Evolutionary conservation across 768 basidiomycete genomes (phyloP).

Genomic region (Kwoniella europaea): DNA sequence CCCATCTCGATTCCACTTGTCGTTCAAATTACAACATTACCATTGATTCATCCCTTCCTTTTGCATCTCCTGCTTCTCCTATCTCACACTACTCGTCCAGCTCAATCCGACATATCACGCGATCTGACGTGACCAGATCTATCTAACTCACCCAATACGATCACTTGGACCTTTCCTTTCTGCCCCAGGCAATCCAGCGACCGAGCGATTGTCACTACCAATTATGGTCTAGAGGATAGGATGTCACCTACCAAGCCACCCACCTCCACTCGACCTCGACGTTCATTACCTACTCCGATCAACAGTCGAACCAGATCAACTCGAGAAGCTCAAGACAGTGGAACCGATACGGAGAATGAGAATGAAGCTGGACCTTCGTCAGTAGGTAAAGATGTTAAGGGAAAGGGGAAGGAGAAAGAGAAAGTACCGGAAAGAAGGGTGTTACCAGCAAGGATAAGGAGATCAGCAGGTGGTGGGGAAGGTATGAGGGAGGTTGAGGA

Average conservation of each 20-base stretch:
- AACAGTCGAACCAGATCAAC: background rate
- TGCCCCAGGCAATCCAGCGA: background rate
- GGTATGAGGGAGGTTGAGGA: conserved; percentile 78
- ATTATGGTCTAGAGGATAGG: background rate
- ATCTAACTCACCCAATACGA: background rate
- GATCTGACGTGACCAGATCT: background rate
- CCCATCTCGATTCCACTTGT: too few species aligned
- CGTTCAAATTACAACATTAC: too few species aligned
- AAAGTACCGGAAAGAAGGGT: conserved; percentile 66
- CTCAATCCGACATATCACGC: background rate
- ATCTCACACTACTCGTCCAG: background rate
- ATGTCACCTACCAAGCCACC: conserved; percentile 6
- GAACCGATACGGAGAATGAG: background rate
- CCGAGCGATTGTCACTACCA: background rate
- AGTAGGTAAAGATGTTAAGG: conserved; percentile 1
- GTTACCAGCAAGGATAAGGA: conserved; percentile 76
- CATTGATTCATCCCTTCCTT: too few species aligned
- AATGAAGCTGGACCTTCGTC: conserved; percentile 14
- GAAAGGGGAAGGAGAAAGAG: conserved; percentile 22
- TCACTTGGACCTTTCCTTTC: background rate
- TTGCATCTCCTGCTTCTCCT: too few species aligned
- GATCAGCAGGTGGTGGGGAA: conserved; percentile 71
- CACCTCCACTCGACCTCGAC: background rate
- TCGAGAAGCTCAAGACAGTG: background rate
- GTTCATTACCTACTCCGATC: background rate